phyloP scores from a whole-genome alignment of 2,329 filamentous ascomycete genomes.

The Fusarium austroafricanum region DNA sequence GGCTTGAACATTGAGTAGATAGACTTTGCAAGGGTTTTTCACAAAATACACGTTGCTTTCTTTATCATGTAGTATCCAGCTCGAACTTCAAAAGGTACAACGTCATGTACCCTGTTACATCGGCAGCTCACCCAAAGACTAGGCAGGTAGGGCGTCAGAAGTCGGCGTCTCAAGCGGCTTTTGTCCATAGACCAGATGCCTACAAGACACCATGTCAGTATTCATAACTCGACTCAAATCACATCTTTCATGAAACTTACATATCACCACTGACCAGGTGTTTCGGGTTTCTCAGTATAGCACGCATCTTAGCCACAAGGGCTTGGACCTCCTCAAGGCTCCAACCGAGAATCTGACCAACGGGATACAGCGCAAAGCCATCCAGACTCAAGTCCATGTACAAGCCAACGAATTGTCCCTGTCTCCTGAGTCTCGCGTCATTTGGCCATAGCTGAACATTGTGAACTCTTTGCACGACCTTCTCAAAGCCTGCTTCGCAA shows the following conservation, averaged over 20 bases:
- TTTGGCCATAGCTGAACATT: conserved; percentile 29
- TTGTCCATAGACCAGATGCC: conserved; percentile 14
- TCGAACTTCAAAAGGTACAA: too few species aligned
- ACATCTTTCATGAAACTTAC: background rate
- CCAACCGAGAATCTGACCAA: conserved; percentile 23
- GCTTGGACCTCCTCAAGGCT: conserved; percentile 11
- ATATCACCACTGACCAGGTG: conserved; percentile 9
- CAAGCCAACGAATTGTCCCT: conserved; percentile 23
- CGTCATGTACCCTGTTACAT: too few species aligned
- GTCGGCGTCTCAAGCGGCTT: background rate
- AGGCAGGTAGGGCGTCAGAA: too few species aligned
- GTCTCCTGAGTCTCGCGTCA: conserved; percentile 20
- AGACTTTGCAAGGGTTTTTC: too few species aligned
- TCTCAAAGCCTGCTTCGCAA: conserved; percentile 12
- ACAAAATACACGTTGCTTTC: too few species aligned
- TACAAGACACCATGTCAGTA: too few species aligned
- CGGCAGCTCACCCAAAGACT: too few species aligned
- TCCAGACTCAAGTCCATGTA: conserved; percentile 28
- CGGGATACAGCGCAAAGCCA: conserved; percentile 18
- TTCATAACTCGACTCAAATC: too few species aligned
- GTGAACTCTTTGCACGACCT: conserved; percentile 7
- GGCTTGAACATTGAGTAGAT: background rate
- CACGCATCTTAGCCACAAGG: conserved; percentile 16
- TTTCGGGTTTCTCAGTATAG: conserved; percentile 6
- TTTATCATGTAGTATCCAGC: too few species aligned